phyloP scores from a whole-genome alignment of 1,284 basidiomycete genomes.

The Trametes sp. region DNA sequence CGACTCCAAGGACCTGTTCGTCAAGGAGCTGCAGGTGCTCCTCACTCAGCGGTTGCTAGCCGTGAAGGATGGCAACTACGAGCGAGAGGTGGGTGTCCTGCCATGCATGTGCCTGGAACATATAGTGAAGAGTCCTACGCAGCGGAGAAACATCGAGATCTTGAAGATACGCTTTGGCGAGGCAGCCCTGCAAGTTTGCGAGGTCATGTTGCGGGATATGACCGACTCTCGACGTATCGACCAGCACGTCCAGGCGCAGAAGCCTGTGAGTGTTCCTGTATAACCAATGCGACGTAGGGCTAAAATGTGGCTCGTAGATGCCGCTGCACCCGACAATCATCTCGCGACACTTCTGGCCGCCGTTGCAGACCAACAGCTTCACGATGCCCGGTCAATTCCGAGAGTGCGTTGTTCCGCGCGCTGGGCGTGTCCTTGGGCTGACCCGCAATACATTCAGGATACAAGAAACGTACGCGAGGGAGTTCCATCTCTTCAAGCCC shows the following conservation, averaged over 20 bases:
- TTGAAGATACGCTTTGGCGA: conserved; percentile 95
- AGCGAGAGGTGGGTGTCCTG: conserved; percentile 74
- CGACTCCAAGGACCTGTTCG: conserved; percentile 92
- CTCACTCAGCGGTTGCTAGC: conserved; percentile 85
- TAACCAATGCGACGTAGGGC: background rate
- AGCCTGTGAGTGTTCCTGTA: conserved; percentile 53
- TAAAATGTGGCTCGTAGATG: conserved; percentile 49
- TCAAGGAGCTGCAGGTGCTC: conserved; percentile 91
- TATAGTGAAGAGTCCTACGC: conserved; percentile 3
- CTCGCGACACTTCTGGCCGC: conserved; percentile 93
- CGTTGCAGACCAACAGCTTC: conserved; percentile 76
- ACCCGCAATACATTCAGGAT: conserved; percentile 53
- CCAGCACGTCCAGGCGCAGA: conserved; percentile 81
- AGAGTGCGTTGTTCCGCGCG: conserved; percentile 54
- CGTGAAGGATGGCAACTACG: conserved; percentile 81
- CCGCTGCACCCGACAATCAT: conserved; percentile 88
- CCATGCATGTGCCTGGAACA: background rate
- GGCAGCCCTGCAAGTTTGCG: conserved; percentile 88
- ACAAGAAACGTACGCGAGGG: conserved; percentile 77
- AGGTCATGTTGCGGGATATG: conserved; percentile 97
- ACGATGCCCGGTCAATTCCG: conserved; percentile 86
- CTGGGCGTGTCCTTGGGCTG: background rate
- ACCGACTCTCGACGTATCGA: conserved; percentile 91
- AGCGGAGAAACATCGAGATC: conserved; percentile 92
- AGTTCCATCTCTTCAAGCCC: conserved; percentile 84